Percentiles rank a stretch among this genome's conserved stretches.
Evolutionary conservation across 2,329 filamentous ascomycete species (phyloP).

Genomic region (Talaromyces sp.): DNA sequence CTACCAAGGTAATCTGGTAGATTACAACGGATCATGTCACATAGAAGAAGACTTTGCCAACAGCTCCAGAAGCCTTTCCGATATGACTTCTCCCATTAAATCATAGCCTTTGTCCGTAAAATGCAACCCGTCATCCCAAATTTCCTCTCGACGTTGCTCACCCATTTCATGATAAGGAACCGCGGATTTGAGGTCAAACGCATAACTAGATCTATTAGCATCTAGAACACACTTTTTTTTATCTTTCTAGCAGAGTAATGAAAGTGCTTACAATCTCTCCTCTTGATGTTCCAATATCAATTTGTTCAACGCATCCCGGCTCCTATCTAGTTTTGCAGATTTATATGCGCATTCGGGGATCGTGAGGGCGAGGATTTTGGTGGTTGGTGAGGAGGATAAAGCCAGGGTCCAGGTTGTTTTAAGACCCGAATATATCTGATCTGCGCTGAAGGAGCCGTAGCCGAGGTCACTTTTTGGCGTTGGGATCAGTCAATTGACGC

Average conservation of each 20-base stretch:
- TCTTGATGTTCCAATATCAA: constrained; percentile 50
- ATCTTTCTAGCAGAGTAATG: too few relatives aligned
- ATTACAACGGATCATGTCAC: not conserved
- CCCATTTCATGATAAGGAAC: constrained; percentile 54
- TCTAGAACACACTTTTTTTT: too few relatives aligned
- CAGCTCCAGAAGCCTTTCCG: constrained; percentile 50
- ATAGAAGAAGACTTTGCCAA: not conserved
- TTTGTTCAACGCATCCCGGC: constrained; percentile 50
- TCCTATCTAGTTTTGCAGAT: constrained; percentile 29
- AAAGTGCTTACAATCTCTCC: constrained; percentile 51
- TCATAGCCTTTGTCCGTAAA: constrained; percentile 58
- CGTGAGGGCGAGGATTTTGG: constrained; percentile 61
- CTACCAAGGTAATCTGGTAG: not conserved
- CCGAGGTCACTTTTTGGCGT: constrained; percentile 46
- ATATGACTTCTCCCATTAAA: constrained; percentile 58
- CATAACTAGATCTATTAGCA: constrained; percentile 42
- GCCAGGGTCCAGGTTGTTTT: constrained; percentile 51
- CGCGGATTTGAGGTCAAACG: constrained; percentile 54
- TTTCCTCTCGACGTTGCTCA: constrained; percentile 44
- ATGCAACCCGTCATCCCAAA: constrained; percentile 63
- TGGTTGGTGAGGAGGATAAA: constrained; percentile 41
- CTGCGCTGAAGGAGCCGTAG: constrained; percentile 29
- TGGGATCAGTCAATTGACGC: not conserved
- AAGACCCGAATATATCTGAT: constrained; percentile 50
- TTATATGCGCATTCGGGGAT: constrained; percentile 52